A percentile compares a stretch with the other conserved stretches of the same genome.
Evolutionary conservation across 1,284 basidiomycete species (phyloP).

Genomic region (Ceratobasidium papillatum): DNA sequence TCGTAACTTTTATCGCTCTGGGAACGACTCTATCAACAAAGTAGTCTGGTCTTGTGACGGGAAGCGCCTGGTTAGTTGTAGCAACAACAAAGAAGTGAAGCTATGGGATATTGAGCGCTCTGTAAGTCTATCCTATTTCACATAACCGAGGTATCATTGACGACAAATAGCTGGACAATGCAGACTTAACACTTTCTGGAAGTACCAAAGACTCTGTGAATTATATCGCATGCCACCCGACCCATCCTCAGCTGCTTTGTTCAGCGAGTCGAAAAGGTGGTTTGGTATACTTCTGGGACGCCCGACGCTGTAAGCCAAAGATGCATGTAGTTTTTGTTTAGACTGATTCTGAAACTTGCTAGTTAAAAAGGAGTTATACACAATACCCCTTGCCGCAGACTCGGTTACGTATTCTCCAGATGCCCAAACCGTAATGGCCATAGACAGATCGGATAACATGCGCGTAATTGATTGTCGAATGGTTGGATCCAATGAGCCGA

Average conservation of each 20-base stretch:
- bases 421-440: constrained; percentile 26
- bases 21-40: constrained; percentile 35
- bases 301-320: constrained; percentile 66
- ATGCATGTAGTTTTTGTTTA: background rate
- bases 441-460: constrained; percentile 63
- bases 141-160: background rate
- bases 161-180: constrained; percentile 15
- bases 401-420: constrained; percentile 28
- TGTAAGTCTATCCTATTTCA: background rate
- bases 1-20: constrained; percentile 35
- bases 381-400: background rate
- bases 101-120: constrained; percentile 36
- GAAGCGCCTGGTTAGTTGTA: constrained; percentile 28
- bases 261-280: constrained; percentile 77
- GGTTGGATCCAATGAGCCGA: constrained; percentile 34
- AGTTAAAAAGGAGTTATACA: constrained; percentile 31
- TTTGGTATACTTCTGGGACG: constrained; percentile 80
- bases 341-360: background rate
- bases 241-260: constrained; percentile 79
- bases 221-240: constrained; percentile 81
- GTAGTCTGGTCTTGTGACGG: constrained; percentile 36
- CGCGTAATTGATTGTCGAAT: constrained; percentile 62
- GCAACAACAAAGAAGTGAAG: constrained; percentile 35
- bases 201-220: constrained; percentile 78
- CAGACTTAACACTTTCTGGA: constrained; percentile 60